Base-by-base conservation (phyloP, 441 rosid species). In the Codiaeum variegatum region DNA sequence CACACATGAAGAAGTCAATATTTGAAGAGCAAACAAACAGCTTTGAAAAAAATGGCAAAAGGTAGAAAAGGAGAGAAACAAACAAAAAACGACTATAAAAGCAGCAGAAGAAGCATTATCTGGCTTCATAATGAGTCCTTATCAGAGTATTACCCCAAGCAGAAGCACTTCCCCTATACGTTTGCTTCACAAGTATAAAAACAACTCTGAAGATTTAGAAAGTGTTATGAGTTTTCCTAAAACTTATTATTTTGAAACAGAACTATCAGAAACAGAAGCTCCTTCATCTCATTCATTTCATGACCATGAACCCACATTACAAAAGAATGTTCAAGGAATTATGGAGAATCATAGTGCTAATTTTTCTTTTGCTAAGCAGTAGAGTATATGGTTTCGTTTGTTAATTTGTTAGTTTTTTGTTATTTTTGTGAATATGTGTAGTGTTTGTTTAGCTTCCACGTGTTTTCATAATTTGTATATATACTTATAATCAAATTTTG, bases 21-120 rank as follows among this genome's bases (percentile, higher is more conserved):
- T 89, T 89, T 34, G 91, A 89, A 73, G 90, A 89, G 79, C 93
- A 89, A 71, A 89, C 90, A 16, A 0, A 87, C 75, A 67, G 91
- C 93, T n/a, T 83, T 87, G 31, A 71, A 66, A 78, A 78, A 87
- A 81, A 66, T 89, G 91, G 91, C 88, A 78, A 23, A 82, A 67
- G 32, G 88, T 85, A 0, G 91, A 88, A 0, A 83, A 82, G 80
- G 74, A 81, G 29, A 84, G 81, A 71, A 76, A 74, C 44, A 40
- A 77, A 71, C 61, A 49, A 75, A 63, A 19, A 32, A 36, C 78
- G 44, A 3, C 44, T 40, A 40, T 10, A 40, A 40, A 40, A 40
- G 44, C 44, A 9, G 44, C 44, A 40, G 44, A 40, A 40, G 44
- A 40, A 21, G 44, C 13, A 40, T 40, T 13, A 9, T 79, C 31